phyloP scores from a whole-genome alignment of 805 yeast species.

The Cyberlindnera galapagoensis region DNA sequence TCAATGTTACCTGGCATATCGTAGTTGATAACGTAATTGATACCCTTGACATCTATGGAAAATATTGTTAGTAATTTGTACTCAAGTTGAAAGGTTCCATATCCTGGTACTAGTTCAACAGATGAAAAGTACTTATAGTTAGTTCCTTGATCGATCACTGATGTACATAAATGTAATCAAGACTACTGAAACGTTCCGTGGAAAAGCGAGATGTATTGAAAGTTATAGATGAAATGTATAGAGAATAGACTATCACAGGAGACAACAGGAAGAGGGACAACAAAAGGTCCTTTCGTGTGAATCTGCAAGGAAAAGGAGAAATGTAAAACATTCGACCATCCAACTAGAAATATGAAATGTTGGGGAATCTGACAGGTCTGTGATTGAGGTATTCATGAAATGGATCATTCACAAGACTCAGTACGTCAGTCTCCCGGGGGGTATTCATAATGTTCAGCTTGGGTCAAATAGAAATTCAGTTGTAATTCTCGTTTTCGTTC shows the following conservation, averaged over 20 bases:
- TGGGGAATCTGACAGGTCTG: too few species aligned
- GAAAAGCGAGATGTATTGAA: conserved; percentile 3
- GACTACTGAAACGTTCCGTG: conserved; percentile 5
- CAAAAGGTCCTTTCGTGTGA: conserved; percentile 1
- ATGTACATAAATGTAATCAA: neutral
- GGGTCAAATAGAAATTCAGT: too few species aligned
- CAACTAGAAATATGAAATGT: too few species aligned
- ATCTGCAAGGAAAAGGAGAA: conserved; percentile 1
- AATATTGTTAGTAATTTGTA: conserved; percentile 24
- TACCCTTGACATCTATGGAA: conserved; percentile 88
- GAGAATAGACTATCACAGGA: conserved; percentile 1
- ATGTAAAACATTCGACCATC: too few species aligned
- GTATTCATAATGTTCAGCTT: too few species aligned
- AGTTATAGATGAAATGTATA: conserved; percentile 3
- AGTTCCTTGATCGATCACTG: conserved; percentile 2
- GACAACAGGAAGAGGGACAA: conserved; percentile 3
- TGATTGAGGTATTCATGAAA: too few species aligned
- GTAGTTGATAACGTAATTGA: conserved; percentile 85
- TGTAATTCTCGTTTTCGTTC: too few species aligned
- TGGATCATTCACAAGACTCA: too few species aligned
- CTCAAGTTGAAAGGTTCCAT: neutral
- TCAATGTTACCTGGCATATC: conserved; percentile 98
- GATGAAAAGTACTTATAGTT: too few species aligned
- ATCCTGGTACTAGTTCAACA: neutral
- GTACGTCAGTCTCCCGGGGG: too few species aligned